Evolutionary conservation across 2,329 filamentous ascomycete genomes (phyloP).

Genomic region (Colletotrichum truncatum): DNA sequence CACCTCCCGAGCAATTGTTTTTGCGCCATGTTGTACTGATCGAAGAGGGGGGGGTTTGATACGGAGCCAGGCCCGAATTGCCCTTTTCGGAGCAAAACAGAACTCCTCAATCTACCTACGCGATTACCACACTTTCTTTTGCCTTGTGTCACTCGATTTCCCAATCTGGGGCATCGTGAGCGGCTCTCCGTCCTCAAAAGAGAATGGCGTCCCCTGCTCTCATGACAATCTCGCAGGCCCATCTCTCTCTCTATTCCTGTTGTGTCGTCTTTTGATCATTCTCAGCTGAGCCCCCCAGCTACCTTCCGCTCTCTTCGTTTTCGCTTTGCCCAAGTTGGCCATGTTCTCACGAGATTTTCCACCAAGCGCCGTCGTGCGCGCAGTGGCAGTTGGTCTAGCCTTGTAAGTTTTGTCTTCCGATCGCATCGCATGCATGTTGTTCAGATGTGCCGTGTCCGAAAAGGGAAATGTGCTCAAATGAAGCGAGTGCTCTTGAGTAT

Average conservation of each 20-base stretch:
- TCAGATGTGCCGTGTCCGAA: not conserved
- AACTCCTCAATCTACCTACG: not conserved
- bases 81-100: slow-evolving; percentile 4
- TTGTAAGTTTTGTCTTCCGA: not conserved
- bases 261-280: not conserved
- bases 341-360: slow-evolving; percentile 5
- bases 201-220: not conserved
- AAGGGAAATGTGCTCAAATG: not conserved
- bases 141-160: not conserved
- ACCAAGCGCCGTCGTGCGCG: slow-evolving; percentile 1
- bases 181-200: slow-evolving; percentile 6
- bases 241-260: not conserved
- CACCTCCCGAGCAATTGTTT: not conserved
- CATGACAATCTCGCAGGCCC: not conserved
- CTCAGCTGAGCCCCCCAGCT: not conserved
- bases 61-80: not conserved
- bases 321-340: not conserved
- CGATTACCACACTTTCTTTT: not conserved
- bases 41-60: not conserved
- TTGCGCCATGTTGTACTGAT: not conserved
- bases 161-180: not conserved
- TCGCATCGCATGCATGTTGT: not conserved
- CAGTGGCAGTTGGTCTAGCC: not conserved
- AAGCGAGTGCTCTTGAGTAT: slow-evolving; percentile 1
- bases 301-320: not conserved